Evolutionary conservation across 208 protist genomes (phyloP).

Genomic region (Blastocrithidia nonstop): DNA sequence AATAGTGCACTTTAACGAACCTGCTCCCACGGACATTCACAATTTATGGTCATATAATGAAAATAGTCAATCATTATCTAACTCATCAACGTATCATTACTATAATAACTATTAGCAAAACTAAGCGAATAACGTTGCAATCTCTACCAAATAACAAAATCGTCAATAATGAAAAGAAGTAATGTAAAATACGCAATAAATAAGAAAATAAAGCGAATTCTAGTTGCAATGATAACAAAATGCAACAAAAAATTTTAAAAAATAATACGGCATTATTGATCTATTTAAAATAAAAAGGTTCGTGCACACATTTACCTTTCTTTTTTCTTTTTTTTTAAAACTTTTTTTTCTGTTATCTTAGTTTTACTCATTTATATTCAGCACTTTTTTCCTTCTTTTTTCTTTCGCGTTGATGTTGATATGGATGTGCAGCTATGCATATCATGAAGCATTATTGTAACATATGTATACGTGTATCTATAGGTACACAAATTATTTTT

Average conservation of each 20-base stretch:
- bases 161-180: constrained; percentile 2
- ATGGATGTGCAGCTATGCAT: neutral
- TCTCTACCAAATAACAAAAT: constrained; percentile 1
- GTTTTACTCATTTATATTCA: no score
- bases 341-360: no score
- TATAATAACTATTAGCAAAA: constrained; percentile 2
- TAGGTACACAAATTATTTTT: no score
- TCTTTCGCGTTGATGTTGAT: no score
- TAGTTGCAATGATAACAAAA: no score
- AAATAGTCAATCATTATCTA: constrained; percentile 3
- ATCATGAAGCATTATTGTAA: neutral
- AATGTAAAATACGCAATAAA: constrained; percentile 2
- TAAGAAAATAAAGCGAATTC: constrained; percentile 6
- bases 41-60: constrained; percentile 9
- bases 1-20: constrained; percentile 42
- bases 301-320: no score
- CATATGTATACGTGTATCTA: no score
- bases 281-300: no score
- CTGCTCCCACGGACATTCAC: constrained; percentile 42
- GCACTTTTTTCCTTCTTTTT: no score
- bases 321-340: no score
- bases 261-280: no score
- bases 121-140: neutral
- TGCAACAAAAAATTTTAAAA: no score
- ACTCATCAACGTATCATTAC: neutral